Evolutionary conservation across 768 basidiomycete genomes (phyloP), one percentile per base, ranked within the genome.

Genomic region (Auricularia auricula-judae): DNA sequence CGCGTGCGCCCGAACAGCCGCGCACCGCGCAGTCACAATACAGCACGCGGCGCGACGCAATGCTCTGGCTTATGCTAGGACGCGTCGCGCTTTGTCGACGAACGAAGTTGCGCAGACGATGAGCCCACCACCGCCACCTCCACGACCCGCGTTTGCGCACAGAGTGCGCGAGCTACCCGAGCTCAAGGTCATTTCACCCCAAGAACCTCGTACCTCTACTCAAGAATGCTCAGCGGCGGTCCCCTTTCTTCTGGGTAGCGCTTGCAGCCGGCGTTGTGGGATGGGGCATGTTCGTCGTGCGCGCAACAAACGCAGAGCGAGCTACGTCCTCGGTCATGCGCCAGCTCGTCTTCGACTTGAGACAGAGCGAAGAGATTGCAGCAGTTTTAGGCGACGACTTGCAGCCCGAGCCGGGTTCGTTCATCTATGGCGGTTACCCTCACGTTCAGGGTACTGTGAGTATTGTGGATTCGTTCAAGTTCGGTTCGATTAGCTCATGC

Each of bases 231-330:
- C 56, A 59, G 56, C 11, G 29, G 14, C 34, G 23, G 7, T 59
- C 56, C 8, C 56, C 56, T 12, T 7, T 59, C 11, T 23, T 59
- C 34, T 59, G 56, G 56, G 10, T 33, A 8, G 4, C 23, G 16
- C 14, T 35, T 59, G 34, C 16, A 0, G 65, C 83, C 4, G 89
- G 88, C 16, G 73, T 87, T 1, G 72, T 82, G 1, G 82, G 80
- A 5, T 91, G 89, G 89, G 82, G 75, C 3, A 79, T 78, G 5
- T 92, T 92, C 72, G 79, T 89, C 68, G 78, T 81, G 35, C 85
- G 83, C 65, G 86, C 84, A 10, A 85, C 84, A 64, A 92, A 91
- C 75, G 84, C 88, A 71, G 90, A 91, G 70, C 86, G 85, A 68
- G 78, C 91, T 35, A 84, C 88, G 33, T 87, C 84, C 66, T 91